Conservation (phyloP, 129 eudicot genomes). For the Logfia minima region DNA sequence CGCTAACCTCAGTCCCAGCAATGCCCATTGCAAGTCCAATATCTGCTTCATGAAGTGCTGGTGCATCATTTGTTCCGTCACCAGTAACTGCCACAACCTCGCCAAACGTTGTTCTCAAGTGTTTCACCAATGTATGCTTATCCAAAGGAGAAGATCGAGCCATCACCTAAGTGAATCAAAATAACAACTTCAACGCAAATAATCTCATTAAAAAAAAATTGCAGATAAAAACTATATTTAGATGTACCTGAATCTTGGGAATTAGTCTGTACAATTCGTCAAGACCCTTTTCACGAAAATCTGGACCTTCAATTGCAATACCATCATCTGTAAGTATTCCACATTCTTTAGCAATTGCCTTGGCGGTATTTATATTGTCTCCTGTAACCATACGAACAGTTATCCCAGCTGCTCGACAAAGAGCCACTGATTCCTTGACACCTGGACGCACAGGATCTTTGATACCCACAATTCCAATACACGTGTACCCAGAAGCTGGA, state of each 20-base stretch:
- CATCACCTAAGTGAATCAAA: conserved; percentile 61
- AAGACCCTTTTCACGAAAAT: conserved; percentile 70
- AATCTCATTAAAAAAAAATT: background rate
- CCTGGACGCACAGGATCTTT: conserved; percentile 99
- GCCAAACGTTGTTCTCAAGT: conserved; percentile 81
- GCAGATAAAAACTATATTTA: background rate
- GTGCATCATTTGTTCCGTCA: conserved; percentile 98
- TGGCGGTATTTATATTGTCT: conserved; percentile 91
- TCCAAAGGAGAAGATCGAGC: conserved; percentile 96
- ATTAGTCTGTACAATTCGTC: conserved; percentile 68
- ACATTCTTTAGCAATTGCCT: conserved; percentile 96
- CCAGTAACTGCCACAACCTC: conserved; percentile 99
- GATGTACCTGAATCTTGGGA: conserved; percentile 80
- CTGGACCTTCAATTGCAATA: conserved; percentile 95
- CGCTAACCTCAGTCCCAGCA: conserved; percentile 94
- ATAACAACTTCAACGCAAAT: background rate
- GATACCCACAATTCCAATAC: conserved; percentile 93
- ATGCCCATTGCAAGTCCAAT: conserved; percentile 99
- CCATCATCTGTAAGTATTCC: conserved; percentile 96
- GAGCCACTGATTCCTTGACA: conserved; percentile 92
- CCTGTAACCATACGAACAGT: conserved; percentile 96
- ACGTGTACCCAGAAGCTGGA: conserved; percentile 72
- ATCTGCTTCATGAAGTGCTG: conserved; percentile 99
- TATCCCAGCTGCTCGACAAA: conserved; percentile 88
- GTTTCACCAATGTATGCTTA: conserved; percentile 88